Percentiles rank a stretch among this genome's conserved stretches.
phyloP scores from a whole-genome alignment of 2,329 filamentous ascomycete genomes.

The Parastagonospora nodorum region DNA sequence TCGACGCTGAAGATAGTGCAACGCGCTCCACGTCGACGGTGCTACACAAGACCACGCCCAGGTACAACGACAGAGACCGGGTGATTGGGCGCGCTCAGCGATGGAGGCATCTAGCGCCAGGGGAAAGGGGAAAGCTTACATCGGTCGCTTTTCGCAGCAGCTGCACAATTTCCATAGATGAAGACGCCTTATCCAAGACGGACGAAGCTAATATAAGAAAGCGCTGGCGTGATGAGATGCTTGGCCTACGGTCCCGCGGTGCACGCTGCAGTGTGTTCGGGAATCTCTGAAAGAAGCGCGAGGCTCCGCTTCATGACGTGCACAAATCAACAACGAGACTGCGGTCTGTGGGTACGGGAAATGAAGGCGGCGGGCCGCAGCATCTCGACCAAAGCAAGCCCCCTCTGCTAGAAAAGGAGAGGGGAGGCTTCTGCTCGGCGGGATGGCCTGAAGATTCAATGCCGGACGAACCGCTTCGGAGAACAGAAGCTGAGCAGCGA shows the following conservation, averaged over 20 bases:
- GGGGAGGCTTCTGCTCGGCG: slow-evolving; percentile 7
- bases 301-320: slow-evolving; percentile 21
- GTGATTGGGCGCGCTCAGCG: not conserved
- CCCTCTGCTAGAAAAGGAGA: slow-evolving; percentile 19
- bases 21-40: not conserved
- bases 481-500: slow-evolving; percentile 4
- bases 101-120: not conserved
- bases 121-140: slow-evolving; percentile 14
- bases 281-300: slow-evolving; percentile 18
- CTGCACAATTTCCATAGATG: slow-evolving; percentile 23
- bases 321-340: slow-evolving; percentile 36
- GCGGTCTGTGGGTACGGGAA: slow-evolving; percentile 34
- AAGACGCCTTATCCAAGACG: slow-evolving; percentile 11
- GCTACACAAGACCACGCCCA: not conserved
- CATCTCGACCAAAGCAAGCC: slow-evolving; percentile 20
- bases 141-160: slow-evolving; percentile 7
- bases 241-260: slow-evolving; percentile 10
- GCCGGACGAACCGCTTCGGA: slow-evolving; percentile 3
- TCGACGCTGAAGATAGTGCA: not conserved
- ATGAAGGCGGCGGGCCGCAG: slow-evolving; percentile 30
- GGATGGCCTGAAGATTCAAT: slow-evolving; percentile 4
- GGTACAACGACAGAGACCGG: not conserved
- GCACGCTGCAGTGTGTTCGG: slow-evolving; percentile 12
- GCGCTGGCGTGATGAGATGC: slow-evolving; percentile 13
- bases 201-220: slow-evolving; percentile 20